Percentiles rank a stretch among this genome's conserved stretches.
These are phyloP conservation scores for Zymoseptoria passerinii DNA, from an alignment of 2,329 filamentous ascomycete species.

Conservation along the genomic window DNA sequence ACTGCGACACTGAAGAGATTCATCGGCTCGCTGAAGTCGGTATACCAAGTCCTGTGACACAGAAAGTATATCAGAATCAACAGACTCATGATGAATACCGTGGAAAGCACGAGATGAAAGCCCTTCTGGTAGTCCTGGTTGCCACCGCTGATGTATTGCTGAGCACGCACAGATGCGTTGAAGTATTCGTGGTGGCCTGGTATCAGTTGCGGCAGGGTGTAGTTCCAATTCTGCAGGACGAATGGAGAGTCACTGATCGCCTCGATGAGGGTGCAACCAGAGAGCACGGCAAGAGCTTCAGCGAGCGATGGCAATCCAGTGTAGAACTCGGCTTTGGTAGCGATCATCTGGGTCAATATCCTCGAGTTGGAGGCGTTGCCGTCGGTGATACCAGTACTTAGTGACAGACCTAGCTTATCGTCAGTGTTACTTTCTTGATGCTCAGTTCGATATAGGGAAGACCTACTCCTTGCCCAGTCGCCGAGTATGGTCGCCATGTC, in stretches of 20 bases:
- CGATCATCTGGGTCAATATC: conserved; percentile 37
- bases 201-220: conserved; percentile 20
- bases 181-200: conserved; percentile 50
- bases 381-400: conserved; percentile 37
- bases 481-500: conserved; percentile 40
- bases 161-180: conserved; percentile 53
- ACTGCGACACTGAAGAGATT: conserved; percentile 44
- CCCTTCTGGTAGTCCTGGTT: conserved; percentile 51
- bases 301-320: conserved; percentile 55
- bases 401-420: conserved; percentile 25
- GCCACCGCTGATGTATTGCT: conserved; percentile 64
- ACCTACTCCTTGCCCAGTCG: conserved; percentile 34
- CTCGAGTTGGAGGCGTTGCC: conserved; percentile 38
- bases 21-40: conserved; percentile 69
- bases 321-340: conserved; percentile 37
- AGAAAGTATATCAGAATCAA: conserved; percentile 58
- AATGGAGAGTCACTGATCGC: conserved; percentile 54
- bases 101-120: conserved; percentile 58
- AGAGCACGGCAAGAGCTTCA: conserved; percentile 64
- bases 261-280: conserved; percentile 57
- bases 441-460: neutral
- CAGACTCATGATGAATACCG: conserved; percentile 60
- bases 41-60: conserved; percentile 54
- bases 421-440: neutral
- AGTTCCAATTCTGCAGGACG: conserved; percentile 39